Evolutionary conservation across 768 basidiomycete species (phyloP).

Genomic region (Trametes elegans): DNA sequence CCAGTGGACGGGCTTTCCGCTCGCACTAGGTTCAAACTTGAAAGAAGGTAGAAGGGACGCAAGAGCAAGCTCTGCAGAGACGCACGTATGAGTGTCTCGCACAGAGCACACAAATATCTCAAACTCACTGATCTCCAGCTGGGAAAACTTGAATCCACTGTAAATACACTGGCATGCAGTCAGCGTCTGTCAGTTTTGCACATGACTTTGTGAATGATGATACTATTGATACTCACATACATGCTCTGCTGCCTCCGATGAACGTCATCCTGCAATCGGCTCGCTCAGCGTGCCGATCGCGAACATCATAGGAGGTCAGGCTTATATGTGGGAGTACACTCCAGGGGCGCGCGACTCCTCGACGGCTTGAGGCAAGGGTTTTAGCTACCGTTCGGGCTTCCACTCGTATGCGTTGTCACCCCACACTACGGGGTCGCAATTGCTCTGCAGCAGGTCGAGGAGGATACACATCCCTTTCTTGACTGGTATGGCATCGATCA

Average conservation of each 20-base stretch:
- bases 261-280: constrained; percentile 36
- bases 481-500: constrained; percentile 27
- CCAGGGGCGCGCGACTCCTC: constrained; percentile 32
- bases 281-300: background rate
- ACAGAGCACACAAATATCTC: too few relatives aligned
- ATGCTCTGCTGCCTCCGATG: constrained; percentile 33
- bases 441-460: constrained; percentile 29
- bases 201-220: background rate
- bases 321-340: constrained; percentile 32
- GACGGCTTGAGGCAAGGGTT: constrained; percentile 22
- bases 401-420: constrained; percentile 41
- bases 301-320: too few relatives aligned
- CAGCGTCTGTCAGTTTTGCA: background rate
- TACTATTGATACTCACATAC: constrained; percentile 30
- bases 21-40: too few relatives aligned
- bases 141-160: constrained; percentile 26
- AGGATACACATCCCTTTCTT: constrained; percentile 28
- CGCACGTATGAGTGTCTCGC: too few relatives aligned
- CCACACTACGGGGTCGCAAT: constrained; percentile 39
- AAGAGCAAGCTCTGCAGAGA: constrained; percentile 11
- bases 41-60: background rate
- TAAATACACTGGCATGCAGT: too few relatives aligned
- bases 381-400: constrained; percentile 44
- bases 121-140: constrained; percentile 24
- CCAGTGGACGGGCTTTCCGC: too few relatives aligned